Percentiles rank a stretch among this genome's conserved stretches.
phyloP scores from a whole-genome alignment of 2,329 filamentous ascomycete genomes.

The Sclerotinia minor region DNA sequence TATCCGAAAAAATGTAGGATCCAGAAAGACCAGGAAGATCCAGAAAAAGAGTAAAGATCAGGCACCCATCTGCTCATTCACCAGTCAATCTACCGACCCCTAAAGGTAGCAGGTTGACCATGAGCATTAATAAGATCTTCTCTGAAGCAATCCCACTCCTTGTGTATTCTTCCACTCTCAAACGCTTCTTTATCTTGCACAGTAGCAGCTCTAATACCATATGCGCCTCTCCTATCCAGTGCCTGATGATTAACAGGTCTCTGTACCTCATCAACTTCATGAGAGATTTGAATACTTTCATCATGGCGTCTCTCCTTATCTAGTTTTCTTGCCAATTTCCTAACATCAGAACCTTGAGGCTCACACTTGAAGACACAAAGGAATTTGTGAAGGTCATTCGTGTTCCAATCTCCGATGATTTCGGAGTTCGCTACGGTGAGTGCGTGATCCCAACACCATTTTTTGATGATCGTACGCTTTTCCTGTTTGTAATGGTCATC shows the following conservation, averaged over 20 bases:
- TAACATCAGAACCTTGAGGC: background rate
- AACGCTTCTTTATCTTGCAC: background rate
- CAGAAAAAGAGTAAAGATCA: background rate
- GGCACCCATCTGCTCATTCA: too few relatives aligned
- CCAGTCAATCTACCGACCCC: background rate
- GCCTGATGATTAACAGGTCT: background rate
- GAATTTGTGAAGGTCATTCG: conserved; percentile 24
- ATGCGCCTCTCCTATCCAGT: background rate
- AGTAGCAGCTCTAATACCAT: conserved; percentile 6
- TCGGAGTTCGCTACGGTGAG: background rate
- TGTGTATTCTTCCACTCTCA: background rate
- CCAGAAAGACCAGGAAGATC: too few relatives aligned
- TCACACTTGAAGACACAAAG: conserved; percentile 19
- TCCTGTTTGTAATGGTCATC: conserved; percentile 35
- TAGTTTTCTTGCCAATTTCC: rapidly evolving
- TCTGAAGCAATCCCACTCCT: background rate
- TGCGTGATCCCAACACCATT: conserved; percentile 27
- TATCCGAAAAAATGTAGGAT: background rate
- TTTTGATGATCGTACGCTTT: conserved; percentile 32
- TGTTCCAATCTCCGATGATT: conserved; percentile 26
- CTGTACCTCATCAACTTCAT: conserved; percentile 13
- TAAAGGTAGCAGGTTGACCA: background rate
- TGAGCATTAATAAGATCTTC: conserved; percentile 9
- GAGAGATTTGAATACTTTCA: background rate
- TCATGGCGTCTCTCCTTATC: background rate